Evolutionary conservation across 768 basidiomycete species (phyloP), one percentile per base, ranked within the genome.

Genomic region (Tremella mesenterica): DNA sequence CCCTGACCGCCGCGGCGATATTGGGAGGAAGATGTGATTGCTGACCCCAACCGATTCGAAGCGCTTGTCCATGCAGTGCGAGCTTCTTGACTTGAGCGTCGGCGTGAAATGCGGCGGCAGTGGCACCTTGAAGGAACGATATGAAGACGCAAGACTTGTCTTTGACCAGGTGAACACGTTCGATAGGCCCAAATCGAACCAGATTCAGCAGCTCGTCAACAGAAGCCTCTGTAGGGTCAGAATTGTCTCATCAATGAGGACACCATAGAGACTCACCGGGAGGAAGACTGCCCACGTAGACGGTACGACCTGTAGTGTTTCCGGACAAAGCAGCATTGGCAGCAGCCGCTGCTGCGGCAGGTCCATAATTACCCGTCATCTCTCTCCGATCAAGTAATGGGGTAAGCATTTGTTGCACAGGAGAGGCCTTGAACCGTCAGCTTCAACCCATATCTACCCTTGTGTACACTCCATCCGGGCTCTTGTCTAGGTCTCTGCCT

Each of bases 31-130:
- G 89, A 14, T 85, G 83, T 1, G 83, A 85, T 1, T 92, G 86
- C 72, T 97, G 95, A 25, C 93, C 95, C 93, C 93, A 99, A 20
- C 95, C 95, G 59, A 99, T 92, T 77, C 92, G 92, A 65, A 99
- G 83, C 73, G 96, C 95, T 72, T 95, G 90, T 2, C 86, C 88
- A 70, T 96, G 93, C 13, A 99, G 78, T 18, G 86, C 76, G 57
- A 97, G 76, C 73, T 95, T 96, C 77, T 95, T 91, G 72, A 96
- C 84, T 28, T 85, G 84, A 1, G 93, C 93, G 67, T 97, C 95
- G 33, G 93, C 92, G 66, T 93, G 88, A 81, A 99, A 99, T 0
- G 90, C 91, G 0, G 89, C 88, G 8, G 95, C 91, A 4, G 88
- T 95, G 26, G 82, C 79, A 20, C 85, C 85, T 54, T 99, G 92